Evolutionary conservation across 441 rosid species (phyloP).

Genomic region (Adansonia gregorii): DNA sequence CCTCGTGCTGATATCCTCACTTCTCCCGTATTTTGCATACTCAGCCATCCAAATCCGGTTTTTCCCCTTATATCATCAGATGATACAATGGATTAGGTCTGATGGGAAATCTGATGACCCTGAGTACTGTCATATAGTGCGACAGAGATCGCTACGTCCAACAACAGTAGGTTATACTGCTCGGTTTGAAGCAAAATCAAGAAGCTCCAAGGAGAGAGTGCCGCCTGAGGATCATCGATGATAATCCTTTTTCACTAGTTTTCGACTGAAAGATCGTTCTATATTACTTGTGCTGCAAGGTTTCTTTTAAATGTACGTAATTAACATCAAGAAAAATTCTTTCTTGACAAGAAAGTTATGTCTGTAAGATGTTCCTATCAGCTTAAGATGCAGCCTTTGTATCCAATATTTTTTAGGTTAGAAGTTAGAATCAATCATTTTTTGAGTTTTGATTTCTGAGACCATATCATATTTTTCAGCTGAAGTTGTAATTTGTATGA

Average conservation of each 20-base stretch:
- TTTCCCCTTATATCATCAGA: slow-evolving; percentile 86
- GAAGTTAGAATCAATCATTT: slow-evolving; percentile 21
- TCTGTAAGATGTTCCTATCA: neutral
- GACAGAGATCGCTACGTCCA: slow-evolving; percentile 74
- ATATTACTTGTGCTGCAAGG: slow-evolving; percentile 16
- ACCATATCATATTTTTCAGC: neutral
- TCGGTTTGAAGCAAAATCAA: slow-evolving; percentile 52
- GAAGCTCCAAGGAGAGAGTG: slow-evolving; percentile 26
- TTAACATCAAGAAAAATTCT: slow-evolving; percentile 11
- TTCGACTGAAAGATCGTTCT: neutral
- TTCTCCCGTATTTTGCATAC: slow-evolving; percentile 73
- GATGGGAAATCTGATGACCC: slow-evolving; percentile 82
- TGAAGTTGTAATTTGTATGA: neutral
- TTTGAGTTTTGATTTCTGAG: neutral
- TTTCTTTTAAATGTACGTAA: slow-evolving; percentile 18
- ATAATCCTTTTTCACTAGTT: neutral
- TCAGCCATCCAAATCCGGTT: slow-evolving; percentile 75
- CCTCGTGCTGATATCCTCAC: slow-evolving; percentile 57
- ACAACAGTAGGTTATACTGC: slow-evolving; percentile 84
- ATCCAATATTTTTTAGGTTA: neutral
- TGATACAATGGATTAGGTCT: slow-evolving; percentile 83
- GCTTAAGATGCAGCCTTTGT: neutral
- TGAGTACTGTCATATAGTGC: slow-evolving; percentile 74
- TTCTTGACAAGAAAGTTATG: slow-evolving; percentile 17
- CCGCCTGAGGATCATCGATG: neutral